phyloP scores from a whole-genome alignment of 768 basidiomycete genomes.

The Mycena galericulata region DNA sequence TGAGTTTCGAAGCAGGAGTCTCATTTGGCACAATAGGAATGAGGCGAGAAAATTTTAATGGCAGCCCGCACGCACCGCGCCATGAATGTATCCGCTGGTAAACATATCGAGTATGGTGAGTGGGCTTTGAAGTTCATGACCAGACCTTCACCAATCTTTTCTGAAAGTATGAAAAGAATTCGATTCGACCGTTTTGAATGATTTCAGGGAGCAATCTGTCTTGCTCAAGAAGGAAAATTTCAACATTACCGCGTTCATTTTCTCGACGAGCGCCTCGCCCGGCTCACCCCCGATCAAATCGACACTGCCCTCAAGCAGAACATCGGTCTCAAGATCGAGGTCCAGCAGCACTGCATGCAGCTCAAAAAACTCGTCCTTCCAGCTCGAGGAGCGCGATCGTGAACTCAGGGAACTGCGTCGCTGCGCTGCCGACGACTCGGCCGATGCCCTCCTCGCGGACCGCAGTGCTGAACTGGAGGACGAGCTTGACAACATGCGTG shows the following conservation, averaged over 20 bases:
- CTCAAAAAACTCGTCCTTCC: slow-evolving; percentile 88
- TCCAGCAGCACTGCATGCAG: slow-evolving; percentile 89
- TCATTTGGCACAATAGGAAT: too few species aligned
- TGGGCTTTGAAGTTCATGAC: too few species aligned
- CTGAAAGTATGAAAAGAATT: too few species aligned
- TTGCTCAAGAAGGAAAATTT: slow-evolving; percentile 99
- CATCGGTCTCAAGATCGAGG: slow-evolving; percentile 92
- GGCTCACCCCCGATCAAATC: slow-evolving; percentile 92
- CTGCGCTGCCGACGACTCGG: slow-evolving; percentile 50
- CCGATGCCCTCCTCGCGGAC: slow-evolving; percentile 66
- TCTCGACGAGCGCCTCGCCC: slow-evolving; percentile 90
- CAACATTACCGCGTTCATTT: slow-evolving; percentile 94
- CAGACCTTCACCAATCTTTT: too few species aligned
- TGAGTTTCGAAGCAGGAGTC: too few species aligned
- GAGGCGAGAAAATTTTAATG: too few species aligned
- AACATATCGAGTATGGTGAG: too few species aligned
- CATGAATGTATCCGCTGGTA: too few species aligned
- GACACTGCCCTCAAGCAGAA: slow-evolving; percentile 94
- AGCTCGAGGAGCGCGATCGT: slow-evolving; percentile 77
- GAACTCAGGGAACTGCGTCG: slow-evolving; percentile 77
- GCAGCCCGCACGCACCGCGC: too few species aligned
- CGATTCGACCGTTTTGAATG: too few species aligned
- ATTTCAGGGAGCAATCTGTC: too few species aligned
- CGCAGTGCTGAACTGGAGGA: slow-evolving; percentile 79
- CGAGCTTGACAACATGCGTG: slow-evolving; percentile 76